Base-by-base conservation (phyloP, 306 rosid species). In the Trifolium subterraneum region DNA sequence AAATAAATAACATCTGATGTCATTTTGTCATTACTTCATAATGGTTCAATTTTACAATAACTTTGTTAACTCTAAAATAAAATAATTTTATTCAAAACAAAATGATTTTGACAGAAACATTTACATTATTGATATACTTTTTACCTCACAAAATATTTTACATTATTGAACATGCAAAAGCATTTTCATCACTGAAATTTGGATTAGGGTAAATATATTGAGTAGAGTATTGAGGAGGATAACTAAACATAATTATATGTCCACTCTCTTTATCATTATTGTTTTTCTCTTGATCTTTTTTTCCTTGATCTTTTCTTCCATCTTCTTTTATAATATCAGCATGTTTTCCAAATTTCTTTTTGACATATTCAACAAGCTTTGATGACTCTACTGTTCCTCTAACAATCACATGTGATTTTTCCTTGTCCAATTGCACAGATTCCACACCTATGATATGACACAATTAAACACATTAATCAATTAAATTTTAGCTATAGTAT, bases 171-270 rank as follows among this genome's bases (percentile, higher is more conserved):
- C 99, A 92, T 64, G 99, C 75, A 72, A 64, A 73, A 4, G 83
- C 91, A 18, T 94, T 88, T 47, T 94, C 97, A 72, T 94, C 99
- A n/a, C 79, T 86, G 27, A 92, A 90, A 13, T 41, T 84, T 56
- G 90, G 91, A 64, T 16, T 8, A 5, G 86, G 90, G 72, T 82
- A 85, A 42, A 76, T 23, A 65, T 81, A 69, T 10, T 79, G 82
- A 10, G 81, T 38, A 20, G 90, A 76, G 60, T 84, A 89, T n/a
- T 89, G 91, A 51, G 91, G 83, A 78, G 90, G 88, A 75, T 78
- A 86, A n/a, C 80, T 63, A 14, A 73, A 87, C 12, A 63, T 20
- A 41, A 72, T 63, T 22, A 44, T 4, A 47, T 10, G 38, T 50
- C 62, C 69, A 6, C n/a, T 38, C 71, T 52, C 18, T 60, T 56